These are phyloP conservation scores for Neurospora terricola DNA, from an alignment of 495 filamentous ascomycete genomes.

Conservation along the genomic window DNA sequence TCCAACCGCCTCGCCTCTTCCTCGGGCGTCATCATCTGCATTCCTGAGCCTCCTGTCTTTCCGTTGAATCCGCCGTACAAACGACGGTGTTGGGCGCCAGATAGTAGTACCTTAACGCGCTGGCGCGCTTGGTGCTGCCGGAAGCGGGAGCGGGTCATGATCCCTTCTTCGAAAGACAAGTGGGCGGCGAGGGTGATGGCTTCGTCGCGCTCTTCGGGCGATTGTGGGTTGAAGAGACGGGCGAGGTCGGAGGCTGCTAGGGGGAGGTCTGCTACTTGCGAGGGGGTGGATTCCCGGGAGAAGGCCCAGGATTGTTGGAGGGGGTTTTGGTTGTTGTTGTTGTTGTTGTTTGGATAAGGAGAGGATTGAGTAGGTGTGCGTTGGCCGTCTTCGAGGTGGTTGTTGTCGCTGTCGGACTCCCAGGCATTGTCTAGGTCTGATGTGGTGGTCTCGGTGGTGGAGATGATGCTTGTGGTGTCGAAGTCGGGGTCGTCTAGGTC, in stretches of 20 bases:
- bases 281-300: conserved; percentile 48
- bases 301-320: conserved; percentile 4
- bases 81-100: conserved; percentile 20
- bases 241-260: conserved; percentile 63
- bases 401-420: conserved; percentile 36
- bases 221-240: conserved; percentile 72
- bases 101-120: conserved; percentile 53
- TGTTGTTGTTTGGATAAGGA: conserved; percentile 12
- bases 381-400: conserved; percentile 43
- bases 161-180: conserved; percentile 48
- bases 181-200: conserved; percentile 76
- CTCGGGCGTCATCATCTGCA: conserved; percentile 39
- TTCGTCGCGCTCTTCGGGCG: conserved; percentile 65
- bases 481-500: conserved; percentile 44
- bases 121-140: conserved; percentile 54
- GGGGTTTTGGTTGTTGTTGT: neutral
- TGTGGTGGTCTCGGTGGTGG: conserved; percentile 31
- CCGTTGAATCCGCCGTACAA: conserved; percentile 1
- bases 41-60: neutral
- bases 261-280: conserved; percentile 41
- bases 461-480: conserved; percentile 70
- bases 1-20: conserved; percentile 78
- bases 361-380: conserved; percentile 60
- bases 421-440: conserved; percentile 33
- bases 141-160: conserved; percentile 75